phyloP scores from a whole-genome alignment of 306 rosid species.

The Casuarina cunninghamiana region DNA sequence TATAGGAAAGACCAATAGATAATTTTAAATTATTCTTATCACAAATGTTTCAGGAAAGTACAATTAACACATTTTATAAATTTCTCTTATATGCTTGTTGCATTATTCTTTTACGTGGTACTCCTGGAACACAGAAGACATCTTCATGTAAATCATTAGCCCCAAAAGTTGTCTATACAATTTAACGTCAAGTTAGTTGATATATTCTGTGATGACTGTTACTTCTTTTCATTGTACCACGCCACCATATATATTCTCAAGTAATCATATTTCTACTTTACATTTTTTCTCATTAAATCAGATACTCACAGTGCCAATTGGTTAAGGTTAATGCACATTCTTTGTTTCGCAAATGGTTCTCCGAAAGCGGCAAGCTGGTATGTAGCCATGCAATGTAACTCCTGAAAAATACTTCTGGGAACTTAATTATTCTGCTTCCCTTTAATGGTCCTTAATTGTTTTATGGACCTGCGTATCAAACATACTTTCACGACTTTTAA shows the following conservation, averaged over 20 bases:
- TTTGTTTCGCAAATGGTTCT: conserved; percentile 98
- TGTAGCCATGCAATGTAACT: conserved; percentile 22
- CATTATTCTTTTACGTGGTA: conserved; percentile 88
- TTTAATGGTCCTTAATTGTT: conserved; percentile 6
- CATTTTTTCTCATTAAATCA: conserved; percentile 26
- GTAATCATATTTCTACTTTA: conserved; percentile 10
- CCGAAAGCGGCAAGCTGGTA: conserved; percentile 99
- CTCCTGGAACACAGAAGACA: conserved; percentile 97
- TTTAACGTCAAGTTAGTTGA: conserved; percentile 68
- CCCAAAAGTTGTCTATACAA: conserved; percentile 87
- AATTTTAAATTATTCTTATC: background rate
- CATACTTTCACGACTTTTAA: background rate
- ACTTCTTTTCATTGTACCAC: conserved; percentile 5
- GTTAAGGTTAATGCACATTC: conserved; percentile 98
- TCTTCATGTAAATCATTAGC: conserved; percentile 94
- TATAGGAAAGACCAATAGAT: background rate
- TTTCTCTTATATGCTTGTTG: conserved; percentile 41
- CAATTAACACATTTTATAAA: conserved; percentile 18
- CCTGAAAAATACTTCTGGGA: conserved; percentile 20
- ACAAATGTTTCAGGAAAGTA: background rate
- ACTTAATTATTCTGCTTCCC: conserved; percentile 9
- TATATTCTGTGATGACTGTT: background rate
- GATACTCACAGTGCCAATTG: conserved; percentile 79
- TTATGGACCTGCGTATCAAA: background rate
- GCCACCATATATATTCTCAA: background rate